These are phyloP conservation scores for Geotrichum aggregatum DNA, from an alignment of 1,139 yeast genomes.

Conservation along the genomic window DNA sequence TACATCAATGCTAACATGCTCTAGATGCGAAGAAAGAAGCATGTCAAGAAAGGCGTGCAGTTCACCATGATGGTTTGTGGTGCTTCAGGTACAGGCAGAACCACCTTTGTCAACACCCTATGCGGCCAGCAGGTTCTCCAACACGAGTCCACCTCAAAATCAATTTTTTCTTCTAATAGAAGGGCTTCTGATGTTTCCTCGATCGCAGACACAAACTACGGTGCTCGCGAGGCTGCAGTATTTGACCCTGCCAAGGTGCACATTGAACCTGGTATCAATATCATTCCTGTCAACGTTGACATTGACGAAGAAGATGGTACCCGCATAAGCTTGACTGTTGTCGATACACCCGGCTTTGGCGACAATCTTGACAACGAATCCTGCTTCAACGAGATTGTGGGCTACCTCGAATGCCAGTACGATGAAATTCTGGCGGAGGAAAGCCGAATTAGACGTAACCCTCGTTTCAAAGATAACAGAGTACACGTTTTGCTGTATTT, in stretches of 20 bases:
- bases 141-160: constrained; percentile 14
- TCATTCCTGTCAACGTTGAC: constrained; percentile 49
- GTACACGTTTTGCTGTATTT: constrained; percentile 68
- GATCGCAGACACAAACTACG: not conserved
- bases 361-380: constrained; percentile 62
- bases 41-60: constrained; percentile 76
- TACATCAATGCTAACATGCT: not conserved
- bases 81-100: constrained; percentile 67
- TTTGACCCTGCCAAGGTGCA: constrained; percentile 45
- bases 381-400: constrained; percentile 65
- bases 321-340: constrained; percentile 46
- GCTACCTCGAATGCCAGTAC: constrained; percentile 77
- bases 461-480: constrained; percentile 65
- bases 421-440: constrained; percentile 90
- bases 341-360: constrained; percentile 85
- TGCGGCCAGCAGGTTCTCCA: constrained; percentile 78
- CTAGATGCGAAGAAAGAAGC: constrained; percentile 56
- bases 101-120: constrained; percentile 72
- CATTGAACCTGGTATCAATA: constrained; percentile 47
- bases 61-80: constrained; percentile 77
- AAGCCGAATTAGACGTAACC: constrained; percentile 81
- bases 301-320: constrained; percentile 36
- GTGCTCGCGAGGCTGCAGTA: constrained; percentile 5
- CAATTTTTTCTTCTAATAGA: not conserved
- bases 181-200: constrained; percentile 14